Evolutionary conservation across 805 yeast species (phyloP), one percentile per base, ranked within the genome.

Genomic region (Candida insectorum): DNA sequence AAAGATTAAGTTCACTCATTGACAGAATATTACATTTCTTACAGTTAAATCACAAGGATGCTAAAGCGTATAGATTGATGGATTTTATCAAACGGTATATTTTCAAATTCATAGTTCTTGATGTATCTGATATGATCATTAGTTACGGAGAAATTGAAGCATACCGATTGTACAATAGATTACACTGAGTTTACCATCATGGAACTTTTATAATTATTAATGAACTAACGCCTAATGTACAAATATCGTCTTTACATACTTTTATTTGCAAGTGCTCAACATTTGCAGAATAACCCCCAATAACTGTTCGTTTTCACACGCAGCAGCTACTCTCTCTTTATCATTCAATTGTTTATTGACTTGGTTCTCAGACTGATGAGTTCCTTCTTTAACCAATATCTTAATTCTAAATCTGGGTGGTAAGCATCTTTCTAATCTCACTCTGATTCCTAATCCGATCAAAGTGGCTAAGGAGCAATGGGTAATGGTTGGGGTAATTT

Each of bases 301-400:
- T 26, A 93, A 66, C 63, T 93, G 98, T 37, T 85, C 95, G 51
- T 93, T 93, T 52, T 93, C 98, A 58, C 97, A 89, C 0, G 99
- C 99, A 17, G 98, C 98, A 20, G 96, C 94, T 0, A 93, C 97
- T 41, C 99, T 69, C 60, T 93, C 99, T 62, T 93, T 93, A 55
- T 93, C 99, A 52, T 93, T 93, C 40, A 93, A 71, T 62, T 93
- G 99, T 54, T 91, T 91, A 60, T 93, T 93, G 15, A 93, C 97
- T 54, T 93, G 98, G 45, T 75, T 76, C 55, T 93, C 98, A 53
- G 95, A 85, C 57, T 93, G 97, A 55, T 93, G 99, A 1, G 95
- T 77, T 1, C 97, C 97, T 48, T 86, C 85, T 51, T 89, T 88
- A 31, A 93, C 74, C 24, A 83, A 61, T 19, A 93, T 83, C 10